These are phyloP conservation scores for Neofusicoccum ribis DNA, from an alignment of 2,329 filamentous ascomycete genomes.

Conservation along the genomic window DNA sequence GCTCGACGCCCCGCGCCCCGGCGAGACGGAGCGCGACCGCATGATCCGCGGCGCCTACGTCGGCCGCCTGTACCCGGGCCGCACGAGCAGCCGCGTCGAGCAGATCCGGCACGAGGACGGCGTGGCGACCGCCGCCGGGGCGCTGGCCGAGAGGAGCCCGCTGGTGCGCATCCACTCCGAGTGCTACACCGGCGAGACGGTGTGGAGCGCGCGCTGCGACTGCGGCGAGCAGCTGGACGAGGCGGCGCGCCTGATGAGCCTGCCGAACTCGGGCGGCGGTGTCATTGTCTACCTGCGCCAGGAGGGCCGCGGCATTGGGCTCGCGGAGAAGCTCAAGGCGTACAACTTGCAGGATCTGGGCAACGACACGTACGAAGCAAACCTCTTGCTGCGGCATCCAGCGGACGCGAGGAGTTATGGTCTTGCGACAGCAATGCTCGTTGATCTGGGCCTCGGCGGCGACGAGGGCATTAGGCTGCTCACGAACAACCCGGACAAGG, in stretches of 20 bases:
- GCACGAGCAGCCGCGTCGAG: conserved; percentile 71
- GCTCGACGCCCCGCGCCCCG: conserved; percentile 69
- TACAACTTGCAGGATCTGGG: conserved; percentile 97
- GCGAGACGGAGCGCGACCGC: conserved; percentile 83
- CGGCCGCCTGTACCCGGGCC: conserved; percentile 81
- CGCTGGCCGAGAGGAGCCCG: conserved; percentile 53
- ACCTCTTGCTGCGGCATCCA: conserved; percentile 84
- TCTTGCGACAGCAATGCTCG: conserved; percentile 90
- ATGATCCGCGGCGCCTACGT: conserved; percentile 95
- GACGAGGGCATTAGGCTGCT: conserved; percentile 75
- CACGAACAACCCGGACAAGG: conserved; percentile 98
- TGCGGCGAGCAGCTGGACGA: conserved; percentile 98
- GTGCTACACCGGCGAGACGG: conserved; percentile 97
- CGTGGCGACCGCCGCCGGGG: conserved; percentile 26
- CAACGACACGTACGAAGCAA: conserved; percentile 96
- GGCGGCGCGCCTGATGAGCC: conserved; percentile 87
- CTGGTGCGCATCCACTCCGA: conserved; percentile 95
- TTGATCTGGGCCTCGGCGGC: conserved; percentile 72
- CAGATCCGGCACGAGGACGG: conserved; percentile 43
- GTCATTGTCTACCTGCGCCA: conserved; percentile 96
- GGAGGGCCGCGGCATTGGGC: conserved; percentile 91
- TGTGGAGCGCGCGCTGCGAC: conserved; percentile 96
- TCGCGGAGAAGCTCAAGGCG: conserved; percentile 94
- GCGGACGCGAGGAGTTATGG: conserved; percentile 95
- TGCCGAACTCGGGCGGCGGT: conserved; percentile 67